Conservation (phyloP, 768 basidiomycete genomes). For the Fistulinella prunicolor region DNA sequence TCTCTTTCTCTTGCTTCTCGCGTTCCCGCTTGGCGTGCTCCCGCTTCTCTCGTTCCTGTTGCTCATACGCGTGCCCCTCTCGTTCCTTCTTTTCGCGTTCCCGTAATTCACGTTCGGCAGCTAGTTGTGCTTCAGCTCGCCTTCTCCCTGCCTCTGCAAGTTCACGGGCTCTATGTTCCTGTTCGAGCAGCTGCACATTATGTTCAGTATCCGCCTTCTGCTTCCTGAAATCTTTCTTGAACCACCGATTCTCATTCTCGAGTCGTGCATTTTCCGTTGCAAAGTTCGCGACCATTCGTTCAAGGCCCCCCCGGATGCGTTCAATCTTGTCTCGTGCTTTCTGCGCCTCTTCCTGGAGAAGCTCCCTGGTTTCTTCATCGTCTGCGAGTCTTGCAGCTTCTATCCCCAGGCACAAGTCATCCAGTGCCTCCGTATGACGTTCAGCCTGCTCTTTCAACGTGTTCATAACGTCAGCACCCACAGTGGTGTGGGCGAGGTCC, state of each 20-base stretch:
- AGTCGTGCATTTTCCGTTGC: constrained; percentile 33
- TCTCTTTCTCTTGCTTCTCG: not conserved
- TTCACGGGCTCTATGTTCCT: constrained; percentile 18
- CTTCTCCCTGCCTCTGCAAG: constrained; percentile 15
- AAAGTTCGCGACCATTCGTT: constrained; percentile 37
- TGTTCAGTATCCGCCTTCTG: not conserved
- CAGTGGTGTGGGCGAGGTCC: constrained; percentile 41
- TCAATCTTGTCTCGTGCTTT: constrained; percentile 40
- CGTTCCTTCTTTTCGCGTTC: constrained; percentile 3
- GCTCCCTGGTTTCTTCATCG: constrained; percentile 38
- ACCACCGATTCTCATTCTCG: constrained; percentile 20
- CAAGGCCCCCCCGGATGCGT: constrained; percentile 40
- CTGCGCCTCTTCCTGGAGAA: constrained; percentile 38
- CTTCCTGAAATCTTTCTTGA: constrained; percentile 12
- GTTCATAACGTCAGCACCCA: constrained; percentile 42
- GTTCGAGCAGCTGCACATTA: constrained; percentile 12
- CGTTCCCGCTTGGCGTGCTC: not conserved
- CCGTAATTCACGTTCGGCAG: constrained; percentile 11
- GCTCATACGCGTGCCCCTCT: not conserved
- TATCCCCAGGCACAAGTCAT: constrained; percentile 40
- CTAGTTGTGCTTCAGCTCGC: constrained; percentile 15
- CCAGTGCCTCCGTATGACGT: constrained; percentile 42
- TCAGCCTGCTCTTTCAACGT: constrained; percentile 43
- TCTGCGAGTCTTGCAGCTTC: constrained; percentile 37
- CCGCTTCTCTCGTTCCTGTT: not conserved